phyloP scores from a whole-genome alignment of 2,329 filamentous ascomycete genomes.

The Trichophyton rubrum region DNA sequence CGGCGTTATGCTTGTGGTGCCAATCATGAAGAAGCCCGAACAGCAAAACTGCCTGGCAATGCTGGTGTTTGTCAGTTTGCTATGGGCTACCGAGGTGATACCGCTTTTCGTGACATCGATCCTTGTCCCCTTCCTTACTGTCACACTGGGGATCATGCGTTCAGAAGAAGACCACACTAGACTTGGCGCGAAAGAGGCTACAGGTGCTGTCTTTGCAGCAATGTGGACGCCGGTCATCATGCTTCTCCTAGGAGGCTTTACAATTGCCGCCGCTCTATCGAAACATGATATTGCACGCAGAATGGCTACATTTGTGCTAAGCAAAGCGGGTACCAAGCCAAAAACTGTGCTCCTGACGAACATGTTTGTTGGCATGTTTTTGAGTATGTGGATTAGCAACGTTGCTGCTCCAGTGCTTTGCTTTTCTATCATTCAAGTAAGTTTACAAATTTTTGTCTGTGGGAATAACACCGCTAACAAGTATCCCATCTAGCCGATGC shows the following conservation, averaged over 20 bases:
- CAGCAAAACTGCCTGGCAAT: constrained; percentile 94
- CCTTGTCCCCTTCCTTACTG: constrained; percentile 82
- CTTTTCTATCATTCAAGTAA: constrained; percentile 89
- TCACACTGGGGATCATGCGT: constrained; percentile 72
- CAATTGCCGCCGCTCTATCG: constrained; percentile 82
- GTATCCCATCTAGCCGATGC: constrained; percentile 53
- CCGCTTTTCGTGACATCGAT: constrained; percentile 94
- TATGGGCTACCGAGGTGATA: constrained; percentile 97
- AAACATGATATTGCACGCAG: constrained; percentile 98
- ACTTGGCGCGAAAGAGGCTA: constrained; percentile 67
- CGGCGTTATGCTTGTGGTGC: constrained; percentile 56
- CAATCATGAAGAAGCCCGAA: constrained; percentile 74
- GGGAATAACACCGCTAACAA: constrained; percentile 6
- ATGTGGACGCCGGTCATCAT: constrained; percentile 99
- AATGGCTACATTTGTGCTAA: constrained; percentile 89
- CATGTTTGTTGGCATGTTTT: constrained; percentile 96
- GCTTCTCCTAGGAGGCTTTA: constrained; percentile 91
- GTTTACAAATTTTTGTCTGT: not conserved
- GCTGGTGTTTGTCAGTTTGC: constrained; percentile 79
- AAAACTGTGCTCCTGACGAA: constrained; percentile 85
- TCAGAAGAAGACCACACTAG: constrained; percentile 57
- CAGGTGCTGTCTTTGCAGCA: constrained; percentile 72
- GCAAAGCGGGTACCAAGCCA: constrained; percentile 87
- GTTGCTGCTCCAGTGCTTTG: constrained; percentile 93
- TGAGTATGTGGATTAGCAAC: constrained; percentile 98